A percentile compares a stretch with the other conserved stretches of the same genome.
These are phyloP conservation scores for Suillus clintonianus DNA, from an alignment of 768 basidiomycete species.

Conservation along the genomic window DNA sequence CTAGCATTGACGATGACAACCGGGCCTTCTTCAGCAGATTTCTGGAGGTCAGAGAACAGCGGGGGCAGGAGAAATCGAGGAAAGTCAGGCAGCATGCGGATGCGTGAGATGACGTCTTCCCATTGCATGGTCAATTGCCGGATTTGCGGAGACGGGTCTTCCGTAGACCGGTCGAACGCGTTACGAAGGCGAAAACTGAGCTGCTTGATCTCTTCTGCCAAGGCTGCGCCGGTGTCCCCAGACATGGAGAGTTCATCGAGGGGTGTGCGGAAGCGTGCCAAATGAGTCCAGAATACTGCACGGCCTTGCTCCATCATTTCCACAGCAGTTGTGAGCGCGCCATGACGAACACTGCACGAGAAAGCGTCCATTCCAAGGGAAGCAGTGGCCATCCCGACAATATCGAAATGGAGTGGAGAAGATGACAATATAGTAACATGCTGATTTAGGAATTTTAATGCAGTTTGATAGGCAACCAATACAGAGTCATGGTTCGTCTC, in stretches of 20 bases:
- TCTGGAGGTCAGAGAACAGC: conserved; percentile 24
- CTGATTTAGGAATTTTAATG: conserved; percentile 25
- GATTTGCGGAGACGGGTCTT: conserved; percentile 14
- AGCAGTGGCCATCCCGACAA: conserved; percentile 12
- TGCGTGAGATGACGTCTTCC: conserved; percentile 24
- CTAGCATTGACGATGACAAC: conserved; percentile 37
- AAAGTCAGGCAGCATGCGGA: conserved; percentile 33
- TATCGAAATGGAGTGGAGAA: conserved; percentile 12
- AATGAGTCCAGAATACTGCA: conserved; percentile 35
- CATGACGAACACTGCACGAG: conserved; percentile 24
- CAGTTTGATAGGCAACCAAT: conserved; percentile 28
- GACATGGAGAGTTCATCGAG: conserved; percentile 26
- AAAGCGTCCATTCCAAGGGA: conserved; percentile 27
- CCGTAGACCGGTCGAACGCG: conserved; percentile 4
- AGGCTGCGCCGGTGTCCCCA: conserved; percentile 16
- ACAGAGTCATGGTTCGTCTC: conserved; percentile 23
- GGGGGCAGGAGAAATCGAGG: conserved; percentile 27
- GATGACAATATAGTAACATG: conserved; percentile 16
- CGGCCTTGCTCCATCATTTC: conserved; percentile 33
- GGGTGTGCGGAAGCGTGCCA: conserved; percentile 23
- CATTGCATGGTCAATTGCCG: conserved; percentile 24
- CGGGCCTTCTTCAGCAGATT: conserved; percentile 32
- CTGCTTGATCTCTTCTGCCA: conserved; percentile 24
- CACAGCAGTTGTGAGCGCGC: conserved; percentile 24
- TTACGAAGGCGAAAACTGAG: conserved; percentile 15